Evolutionary conservation across 2,329 filamentous ascomycete species (phyloP).

Genomic region (Claviceps sp.): DNA sequence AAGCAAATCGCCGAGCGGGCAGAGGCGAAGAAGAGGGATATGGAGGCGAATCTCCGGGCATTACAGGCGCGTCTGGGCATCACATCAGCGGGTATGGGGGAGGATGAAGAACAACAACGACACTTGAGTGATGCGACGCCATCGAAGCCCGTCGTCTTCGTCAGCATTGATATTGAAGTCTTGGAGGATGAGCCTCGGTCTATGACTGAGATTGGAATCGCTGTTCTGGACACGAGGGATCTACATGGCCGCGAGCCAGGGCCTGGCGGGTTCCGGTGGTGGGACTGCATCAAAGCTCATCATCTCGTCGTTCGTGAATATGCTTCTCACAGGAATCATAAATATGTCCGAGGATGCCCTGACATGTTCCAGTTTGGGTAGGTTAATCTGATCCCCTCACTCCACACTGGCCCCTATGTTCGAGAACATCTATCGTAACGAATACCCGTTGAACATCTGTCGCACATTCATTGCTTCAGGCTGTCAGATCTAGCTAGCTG

Average conservation of each 20-base stretch:
- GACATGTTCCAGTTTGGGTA: constrained; percentile 65
- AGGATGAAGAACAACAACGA: not conserved
- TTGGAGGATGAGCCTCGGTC: constrained; percentile 53
- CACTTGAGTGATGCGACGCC: not conserved
- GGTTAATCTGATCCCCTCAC: constrained; percentile 10
- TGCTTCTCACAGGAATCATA: constrained; percentile 47
- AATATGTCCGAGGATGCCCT: constrained; percentile 60
- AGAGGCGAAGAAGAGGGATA: constrained; percentile 28
- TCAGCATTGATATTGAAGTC: constrained; percentile 73
- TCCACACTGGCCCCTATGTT: not conserved
- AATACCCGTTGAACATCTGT: not conserved
- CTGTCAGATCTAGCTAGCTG: too few relatives aligned
- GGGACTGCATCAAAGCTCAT: constrained; percentile 47
- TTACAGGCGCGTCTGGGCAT: constrained; percentile 55
- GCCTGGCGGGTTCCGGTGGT: constrained; percentile 50
- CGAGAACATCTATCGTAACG: not conserved
- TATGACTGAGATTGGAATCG: constrained; percentile 78
- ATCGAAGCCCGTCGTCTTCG: constrained; percentile 38
- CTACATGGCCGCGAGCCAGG: constrained; percentile 46
- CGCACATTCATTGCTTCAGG: too few relatives aligned
- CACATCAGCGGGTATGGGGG: constrained; percentile 21
- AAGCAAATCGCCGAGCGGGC: not conserved
- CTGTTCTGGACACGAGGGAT: constrained; percentile 58
- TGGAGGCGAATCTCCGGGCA: constrained; percentile 44
- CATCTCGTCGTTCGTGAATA: constrained; percentile 71